phyloP scores from a whole-genome alignment of 495 filamentous ascomycete genomes.

The Rostrohypoxylon terebratum region DNA sequence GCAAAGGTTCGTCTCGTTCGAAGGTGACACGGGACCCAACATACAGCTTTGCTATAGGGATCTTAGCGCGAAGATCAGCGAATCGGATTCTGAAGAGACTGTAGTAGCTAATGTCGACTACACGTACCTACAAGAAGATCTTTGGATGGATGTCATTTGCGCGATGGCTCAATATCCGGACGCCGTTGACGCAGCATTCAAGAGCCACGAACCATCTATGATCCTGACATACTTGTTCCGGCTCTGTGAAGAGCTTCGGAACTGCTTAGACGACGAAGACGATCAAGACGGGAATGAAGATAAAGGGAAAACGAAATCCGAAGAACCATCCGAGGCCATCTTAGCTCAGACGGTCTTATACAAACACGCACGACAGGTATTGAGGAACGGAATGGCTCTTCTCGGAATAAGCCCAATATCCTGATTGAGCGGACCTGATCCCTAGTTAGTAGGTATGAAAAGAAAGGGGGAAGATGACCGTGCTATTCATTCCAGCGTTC shows the following conservation, averaged over 20 bases:
- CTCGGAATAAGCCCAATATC: slow-evolving; percentile 2
- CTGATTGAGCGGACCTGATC: neutral
- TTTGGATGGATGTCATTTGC: neutral
- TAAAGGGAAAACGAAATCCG: neutral
- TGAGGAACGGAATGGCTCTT: slow-evolving; percentile 3
- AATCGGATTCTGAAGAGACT: slow-evolving; percentile 5
- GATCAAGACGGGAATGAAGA: neutral
- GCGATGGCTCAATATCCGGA: slow-evolving; percentile 9
- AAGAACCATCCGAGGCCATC: slow-evolving; percentile 10
- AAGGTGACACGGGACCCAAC: neutral
- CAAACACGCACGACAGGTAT: neutral
- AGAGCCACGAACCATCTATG: slow-evolving; percentile 2
- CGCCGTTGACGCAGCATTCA: slow-evolving; percentile 1
- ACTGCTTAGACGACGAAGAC: neutral
- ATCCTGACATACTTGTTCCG: slow-evolving; percentile 1
- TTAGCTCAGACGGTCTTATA: slow-evolving; percentile 7
- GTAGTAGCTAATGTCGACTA: slow-evolving; percentile 1
- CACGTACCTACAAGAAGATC: slow-evolving; percentile 8
- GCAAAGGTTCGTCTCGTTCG: neutral
- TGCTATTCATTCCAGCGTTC: neutral
- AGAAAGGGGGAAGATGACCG: neutral
- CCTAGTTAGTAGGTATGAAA: neutral
- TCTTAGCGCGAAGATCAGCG: slow-evolving; percentile 2
- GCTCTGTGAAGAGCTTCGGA: slow-evolving; percentile 1
- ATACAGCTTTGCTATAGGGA: slow-evolving; percentile 1